phyloP scores from a whole-genome alignment of 176 grass and related monocot genomes.

The Lolium multiflorum region DNA sequence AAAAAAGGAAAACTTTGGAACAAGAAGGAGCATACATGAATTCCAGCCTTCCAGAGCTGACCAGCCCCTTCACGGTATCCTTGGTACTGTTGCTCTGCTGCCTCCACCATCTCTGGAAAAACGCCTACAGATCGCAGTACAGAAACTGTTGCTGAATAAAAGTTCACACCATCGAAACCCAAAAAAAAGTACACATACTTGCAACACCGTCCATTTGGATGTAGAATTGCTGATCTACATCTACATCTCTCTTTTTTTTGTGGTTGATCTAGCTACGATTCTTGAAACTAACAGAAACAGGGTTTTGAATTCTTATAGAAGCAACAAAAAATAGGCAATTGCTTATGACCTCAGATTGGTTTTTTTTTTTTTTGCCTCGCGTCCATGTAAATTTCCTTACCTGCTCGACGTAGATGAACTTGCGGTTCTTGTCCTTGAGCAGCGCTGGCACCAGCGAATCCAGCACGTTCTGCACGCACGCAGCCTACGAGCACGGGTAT shows the following conservation, averaged over 20 bases:
- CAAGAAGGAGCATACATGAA: constrained; percentile 62
- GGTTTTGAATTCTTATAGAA: background rate
- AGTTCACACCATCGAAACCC: constrained; percentile 6
- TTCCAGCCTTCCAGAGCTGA: constrained; percentile 82
- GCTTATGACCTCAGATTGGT: background rate
- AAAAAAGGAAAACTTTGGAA: background rate
- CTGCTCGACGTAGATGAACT: constrained; percentile 92
- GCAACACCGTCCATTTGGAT: background rate
- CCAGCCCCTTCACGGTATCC: constrained; percentile 75
- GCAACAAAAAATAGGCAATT: background rate
- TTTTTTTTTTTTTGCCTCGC: background rate
- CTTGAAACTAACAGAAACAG: background rate
- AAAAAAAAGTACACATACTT: constrained; percentile 28
- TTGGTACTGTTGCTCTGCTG: constrained; percentile 78
- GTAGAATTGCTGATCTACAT: background rate
- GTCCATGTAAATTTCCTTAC: constrained; percentile 24
- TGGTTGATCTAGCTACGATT: background rate
- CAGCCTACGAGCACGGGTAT: constrained; percentile 47
- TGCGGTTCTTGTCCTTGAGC: constrained; percentile 87
- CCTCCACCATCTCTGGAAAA: constrained; percentile 96
- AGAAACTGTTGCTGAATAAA: background rate
- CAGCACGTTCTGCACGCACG: constrained; percentile 88
- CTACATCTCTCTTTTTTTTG: background rate
- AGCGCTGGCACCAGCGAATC: constrained; percentile 81
- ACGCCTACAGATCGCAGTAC: constrained; percentile 52